Conservation (phyloP, 345 rosid species). For the Turnera subulata region DNA sequence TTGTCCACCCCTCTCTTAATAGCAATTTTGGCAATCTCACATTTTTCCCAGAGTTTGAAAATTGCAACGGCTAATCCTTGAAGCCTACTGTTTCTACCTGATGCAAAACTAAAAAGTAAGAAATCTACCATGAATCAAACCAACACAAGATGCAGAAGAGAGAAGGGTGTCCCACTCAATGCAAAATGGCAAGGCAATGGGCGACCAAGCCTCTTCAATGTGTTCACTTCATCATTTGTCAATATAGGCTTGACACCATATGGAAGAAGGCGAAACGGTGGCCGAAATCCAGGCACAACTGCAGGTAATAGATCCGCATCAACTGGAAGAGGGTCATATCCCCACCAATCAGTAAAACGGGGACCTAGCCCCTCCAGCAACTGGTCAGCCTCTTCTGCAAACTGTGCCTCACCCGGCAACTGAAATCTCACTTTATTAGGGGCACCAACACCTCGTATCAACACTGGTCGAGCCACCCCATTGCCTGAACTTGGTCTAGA, state of each 20-base stretch:
- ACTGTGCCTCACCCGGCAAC: slow-evolving; percentile 69
- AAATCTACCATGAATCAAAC: slow-evolving; percentile 11
- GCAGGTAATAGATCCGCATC: slow-evolving; percentile 95
- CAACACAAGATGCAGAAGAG: slow-evolving; percentile 10
- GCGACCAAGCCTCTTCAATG: slow-evolving; percentile 79
- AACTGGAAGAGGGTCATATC: slow-evolving; percentile 84
- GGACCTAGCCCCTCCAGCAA: slow-evolving; percentile 91
- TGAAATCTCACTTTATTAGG: slow-evolving; percentile 74
- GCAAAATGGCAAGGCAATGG: slow-evolving; percentile 93
- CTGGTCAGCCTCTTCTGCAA: slow-evolving; percentile 68
- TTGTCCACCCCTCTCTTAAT: slow-evolving; percentile 87
- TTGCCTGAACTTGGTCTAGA: slow-evolving; percentile 19
- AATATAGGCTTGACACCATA: slow-evolving; percentile 71
- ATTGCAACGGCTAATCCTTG: slow-evolving; percentile 84
- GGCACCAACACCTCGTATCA: slow-evolving; percentile 67
- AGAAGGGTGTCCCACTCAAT: slow-evolving; percentile 43
- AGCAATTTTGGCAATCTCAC: slow-evolving; percentile 91
- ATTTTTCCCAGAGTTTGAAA: slow-evolving; percentile 92
- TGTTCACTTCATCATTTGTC: slow-evolving; percentile 92
- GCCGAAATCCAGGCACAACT: slow-evolving; percentile 61
- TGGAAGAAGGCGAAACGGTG: slow-evolving; percentile 94
- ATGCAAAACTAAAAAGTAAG: slow-evolving; percentile 13
- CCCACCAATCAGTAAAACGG: slow-evolving; percentile 92
- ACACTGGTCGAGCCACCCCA: slow-evolving; percentile 26
- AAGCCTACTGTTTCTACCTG: slow-evolving; percentile 86